Evolutionary conservation across 2,329 filamentous ascomycete species (phyloP).

Genomic region (Trichoderma atroviride): DNA sequence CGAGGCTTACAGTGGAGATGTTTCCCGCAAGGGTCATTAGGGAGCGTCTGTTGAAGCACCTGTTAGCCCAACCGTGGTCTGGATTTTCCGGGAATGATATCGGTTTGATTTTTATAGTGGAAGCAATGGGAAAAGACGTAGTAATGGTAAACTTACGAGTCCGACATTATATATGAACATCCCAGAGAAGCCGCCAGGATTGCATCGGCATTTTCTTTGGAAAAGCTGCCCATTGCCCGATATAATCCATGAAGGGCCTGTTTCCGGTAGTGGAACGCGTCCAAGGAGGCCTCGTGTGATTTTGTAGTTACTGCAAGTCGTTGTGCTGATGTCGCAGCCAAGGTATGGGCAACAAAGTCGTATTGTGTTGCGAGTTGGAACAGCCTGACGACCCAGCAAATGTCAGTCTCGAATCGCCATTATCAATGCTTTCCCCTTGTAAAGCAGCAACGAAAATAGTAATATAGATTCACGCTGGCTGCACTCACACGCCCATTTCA

Average conservation of each 20-base stretch:
- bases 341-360: slow-evolving; percentile 21
- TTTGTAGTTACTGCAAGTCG: slow-evolving; percentile 19
- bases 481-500: slow-evolving; percentile 18
- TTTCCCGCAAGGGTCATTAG: slow-evolving; percentile 10
- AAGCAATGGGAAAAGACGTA: not conserved
- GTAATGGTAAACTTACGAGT: not conserved
- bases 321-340: slow-evolving; percentile 15
- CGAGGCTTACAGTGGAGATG: slow-evolving; percentile 15
- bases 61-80: not conserved
- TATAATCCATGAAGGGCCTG: slow-evolving; percentile 4
- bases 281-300: slow-evolving; percentile 3
- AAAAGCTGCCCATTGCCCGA: slow-evolving; percentile 5
- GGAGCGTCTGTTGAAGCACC: not conserved
- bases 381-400: not conserved
- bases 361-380: slow-evolving; percentile 13
- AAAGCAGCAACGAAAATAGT: not conserved
- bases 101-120: not conserved
- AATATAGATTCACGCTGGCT: not conserved
- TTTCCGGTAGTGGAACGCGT: slow-evolving; percentile 6
- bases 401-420: not conserved
- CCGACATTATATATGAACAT: slow-evolving; percentile 13
- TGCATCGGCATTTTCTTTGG: slow-evolving; percentile 10
- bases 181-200: slow-evolving; percentile 2
- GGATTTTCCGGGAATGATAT: not conserved
- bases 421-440: not conserved